Conservation (phyloP, 257 asterid genomes). For the Przewalskia tangutica region DNA sequence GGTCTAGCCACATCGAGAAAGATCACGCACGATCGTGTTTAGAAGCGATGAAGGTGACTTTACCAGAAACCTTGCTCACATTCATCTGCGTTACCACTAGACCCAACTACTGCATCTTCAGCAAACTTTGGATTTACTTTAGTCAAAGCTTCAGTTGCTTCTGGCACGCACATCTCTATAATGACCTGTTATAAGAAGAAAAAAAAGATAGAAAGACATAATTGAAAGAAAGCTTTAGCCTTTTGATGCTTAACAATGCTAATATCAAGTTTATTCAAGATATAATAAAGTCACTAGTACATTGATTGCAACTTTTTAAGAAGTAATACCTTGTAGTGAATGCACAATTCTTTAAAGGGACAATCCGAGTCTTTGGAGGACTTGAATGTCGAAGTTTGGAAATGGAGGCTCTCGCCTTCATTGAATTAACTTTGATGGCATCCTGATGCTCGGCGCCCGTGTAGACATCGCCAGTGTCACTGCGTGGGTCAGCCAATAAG, state of each 20-base stretch:
- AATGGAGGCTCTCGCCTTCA: not conserved
- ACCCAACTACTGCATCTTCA: slow-evolving; percentile 5
- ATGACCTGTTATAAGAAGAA: not conserved
- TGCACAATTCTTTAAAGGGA: not conserved
- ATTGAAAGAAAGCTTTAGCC: no score
- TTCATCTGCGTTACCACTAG: slow-evolving; percentile 1
- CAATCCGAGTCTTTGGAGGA: not conserved
- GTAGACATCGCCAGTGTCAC: slow-evolving; percentile 9
- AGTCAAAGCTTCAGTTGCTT: slow-evolving; percentile 18
- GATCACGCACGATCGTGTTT: slow-evolving; percentile 22
- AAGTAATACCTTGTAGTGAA: not conserved
- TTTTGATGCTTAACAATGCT: not conserved
- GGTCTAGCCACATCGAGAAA: slow-evolving; percentile 28
- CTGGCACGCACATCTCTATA: not conserved
- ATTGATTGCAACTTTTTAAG: no score
- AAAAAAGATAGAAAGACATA: no score
- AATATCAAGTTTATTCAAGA: no score
- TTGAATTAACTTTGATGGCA: not conserved
- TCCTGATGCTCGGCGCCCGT: slow-evolving; percentile 6
- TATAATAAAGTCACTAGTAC: no score
- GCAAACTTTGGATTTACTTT: slow-evolving; percentile 20
- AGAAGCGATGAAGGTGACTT: slow-evolving; percentile 3
- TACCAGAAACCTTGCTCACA: slow-evolving; percentile 7
- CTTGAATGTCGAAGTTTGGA: not conserved
- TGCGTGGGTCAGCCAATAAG: slow-evolving; percentile 17